A percentile compares a stretch with the other conserved stretches of the same genome.
Conservation (phyloP, 257 asterid species). For the Oldenlandia corymbosa region DNA sequence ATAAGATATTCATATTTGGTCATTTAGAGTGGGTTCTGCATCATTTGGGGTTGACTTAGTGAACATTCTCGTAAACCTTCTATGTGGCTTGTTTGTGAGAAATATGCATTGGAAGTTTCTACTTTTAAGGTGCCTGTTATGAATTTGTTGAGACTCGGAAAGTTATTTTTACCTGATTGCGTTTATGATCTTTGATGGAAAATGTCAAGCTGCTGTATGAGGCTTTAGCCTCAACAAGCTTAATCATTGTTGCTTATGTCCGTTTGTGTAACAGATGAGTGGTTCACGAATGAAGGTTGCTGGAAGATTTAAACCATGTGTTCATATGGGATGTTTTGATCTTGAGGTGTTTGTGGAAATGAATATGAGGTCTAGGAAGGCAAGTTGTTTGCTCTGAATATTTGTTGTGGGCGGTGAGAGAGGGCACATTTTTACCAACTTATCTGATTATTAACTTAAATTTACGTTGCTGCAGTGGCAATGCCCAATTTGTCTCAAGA, state of each 20-base stretch:
- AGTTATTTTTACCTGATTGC: background rate
- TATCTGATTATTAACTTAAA: background rate
- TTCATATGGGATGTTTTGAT: constrained; percentile 97
- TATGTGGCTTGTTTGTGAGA: background rate
- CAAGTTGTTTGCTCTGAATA: constrained; percentile 24
- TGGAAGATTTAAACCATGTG: constrained; percentile 89
- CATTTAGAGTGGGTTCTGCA: too few species aligned
- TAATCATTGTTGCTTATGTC: constrained; percentile 15
- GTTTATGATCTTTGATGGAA: background rate
- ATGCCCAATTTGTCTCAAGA: constrained; percentile 93
- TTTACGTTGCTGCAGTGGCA: constrained; percentile 84
- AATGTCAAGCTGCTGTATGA: background rate
- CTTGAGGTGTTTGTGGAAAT: constrained; percentile 92
- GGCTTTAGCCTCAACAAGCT: background rate
- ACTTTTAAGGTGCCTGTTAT: background rate
- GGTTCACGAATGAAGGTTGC: constrained; percentile 95
- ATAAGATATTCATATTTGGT: too few species aligned
- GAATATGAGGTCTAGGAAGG: constrained; percentile 98
- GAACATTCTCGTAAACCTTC: background rate
- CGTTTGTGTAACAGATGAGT: constrained; percentile 62
- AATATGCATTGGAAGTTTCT: background rate
- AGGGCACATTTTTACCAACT: background rate
- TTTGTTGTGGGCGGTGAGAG: background rate
- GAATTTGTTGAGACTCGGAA: background rate
- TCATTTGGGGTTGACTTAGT: too few species aligned